These are phyloP conservation scores for Sodiomyces alkalinus DNA, from an alignment of 2,329 filamentous ascomycete genomes.

Conservation along the genomic window DNA sequence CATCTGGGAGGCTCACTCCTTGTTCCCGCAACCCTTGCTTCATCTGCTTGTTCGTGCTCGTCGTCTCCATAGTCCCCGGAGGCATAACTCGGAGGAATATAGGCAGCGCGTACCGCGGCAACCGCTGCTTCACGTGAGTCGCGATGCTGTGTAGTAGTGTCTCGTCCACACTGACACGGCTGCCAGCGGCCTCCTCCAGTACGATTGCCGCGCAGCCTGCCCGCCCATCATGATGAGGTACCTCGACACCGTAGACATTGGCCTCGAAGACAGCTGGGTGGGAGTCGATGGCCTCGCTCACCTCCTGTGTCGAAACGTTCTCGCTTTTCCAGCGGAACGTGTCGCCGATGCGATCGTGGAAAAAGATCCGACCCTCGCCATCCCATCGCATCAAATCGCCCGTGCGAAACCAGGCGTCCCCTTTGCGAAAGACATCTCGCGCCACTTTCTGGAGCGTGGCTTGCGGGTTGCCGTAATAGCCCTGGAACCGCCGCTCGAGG, in stretches of 20 bases:
- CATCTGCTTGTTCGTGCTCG: constrained; percentile 81
- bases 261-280: constrained; percentile 57
- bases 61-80: constrained; percentile 44
- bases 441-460: constrained; percentile 63
- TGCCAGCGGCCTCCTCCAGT: constrained; percentile 26
- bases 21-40: constrained; percentile 59
- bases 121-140: constrained; percentile 33
- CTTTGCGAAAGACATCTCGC: constrained; percentile 55
- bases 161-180: constrained; percentile 20
- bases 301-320: constrained; percentile 71
- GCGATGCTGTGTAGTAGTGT: constrained; percentile 44
- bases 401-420: constrained; percentile 70
- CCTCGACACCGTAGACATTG: constrained; percentile 70
- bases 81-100: constrained; percentile 58
- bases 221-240: constrained; percentile 71
- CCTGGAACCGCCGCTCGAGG: constrained; percentile 54
- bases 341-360: constrained; percentile 67
- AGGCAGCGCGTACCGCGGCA: constrained; percentile 65
- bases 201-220: constrained; percentile 66
- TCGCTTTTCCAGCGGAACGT: constrained; percentile 73
- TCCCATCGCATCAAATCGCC: constrained; percentile 71
- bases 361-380: constrained; percentile 56
- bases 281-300: constrained; percentile 55
- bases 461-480: constrained; percentile 61
- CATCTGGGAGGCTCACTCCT: constrained; percentile 53